Conservation (phyloP, 225 moss, liverwort and hornwort species). For the Straminergon stramineum region DNA sequence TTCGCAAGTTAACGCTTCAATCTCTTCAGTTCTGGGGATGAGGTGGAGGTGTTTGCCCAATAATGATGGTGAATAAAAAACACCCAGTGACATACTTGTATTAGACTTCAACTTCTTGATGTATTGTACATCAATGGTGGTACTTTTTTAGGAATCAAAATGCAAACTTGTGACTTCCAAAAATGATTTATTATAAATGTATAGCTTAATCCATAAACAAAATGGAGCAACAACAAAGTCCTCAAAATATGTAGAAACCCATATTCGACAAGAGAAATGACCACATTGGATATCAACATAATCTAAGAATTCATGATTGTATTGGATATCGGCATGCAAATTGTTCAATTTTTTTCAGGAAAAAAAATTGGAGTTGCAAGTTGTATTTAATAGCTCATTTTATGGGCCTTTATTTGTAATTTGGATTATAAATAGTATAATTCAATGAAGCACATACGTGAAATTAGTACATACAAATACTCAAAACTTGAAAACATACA, state of each 20-base stretch:
- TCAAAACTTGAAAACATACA: not conserved
- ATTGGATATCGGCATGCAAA: not conserved
- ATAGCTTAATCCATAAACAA: not conserved
- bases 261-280: not conserved
- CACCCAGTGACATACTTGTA: no score
- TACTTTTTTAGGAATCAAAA: not conserved
- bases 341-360: accelerated
- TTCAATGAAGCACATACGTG: accelerated
- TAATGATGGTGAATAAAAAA: not conserved
- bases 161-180: not conserved
- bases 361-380: accelerated
- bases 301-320: no score
- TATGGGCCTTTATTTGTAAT: not conserved
- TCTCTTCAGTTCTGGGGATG: not conserved
- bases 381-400: not conserved
- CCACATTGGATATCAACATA: not conserved
- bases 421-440: not conserved
- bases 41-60: accelerated
- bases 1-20: not conserved
- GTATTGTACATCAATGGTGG: accelerated
- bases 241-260: accelerated
- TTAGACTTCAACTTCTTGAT: not conserved
- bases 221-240: accelerated
- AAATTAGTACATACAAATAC: not conserved
- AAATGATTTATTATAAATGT: not conserved